Conservation (phyloP, 768 basidiomycete species). For the Boletus speciosus region DNA sequence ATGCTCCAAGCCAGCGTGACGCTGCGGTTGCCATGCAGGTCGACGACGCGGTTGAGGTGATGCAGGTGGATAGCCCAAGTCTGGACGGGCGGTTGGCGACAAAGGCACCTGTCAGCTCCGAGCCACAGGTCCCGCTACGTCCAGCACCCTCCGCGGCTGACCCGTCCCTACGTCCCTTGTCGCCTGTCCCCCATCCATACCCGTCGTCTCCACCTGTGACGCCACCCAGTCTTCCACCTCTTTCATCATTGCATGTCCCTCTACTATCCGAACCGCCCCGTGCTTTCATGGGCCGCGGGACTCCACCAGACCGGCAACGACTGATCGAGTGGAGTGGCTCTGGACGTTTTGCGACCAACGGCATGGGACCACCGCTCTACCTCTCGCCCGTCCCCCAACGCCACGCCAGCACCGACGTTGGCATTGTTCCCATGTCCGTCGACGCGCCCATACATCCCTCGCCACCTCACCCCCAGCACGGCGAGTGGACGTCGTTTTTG, state of each 20-base stretch:
- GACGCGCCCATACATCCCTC: constrained; percentile 9
- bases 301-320: constrained; percentile 30
- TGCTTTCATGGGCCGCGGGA: constrained; percentile 35
- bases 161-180: constrained; percentile 1
- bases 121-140: neutral
- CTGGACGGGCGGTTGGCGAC: neutral
- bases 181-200: constrained; percentile 2
- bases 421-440: constrained; percentile 22
- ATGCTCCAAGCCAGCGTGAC: neutral
- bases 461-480: constrained; percentile 7
- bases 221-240: constrained; percentile 17
- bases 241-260: constrained; percentile 32
- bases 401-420: constrained; percentile 7
- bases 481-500: constrained; percentile 33
- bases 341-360: constrained; percentile 13
- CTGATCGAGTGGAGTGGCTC: constrained; percentile 29
- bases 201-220: constrained; percentile 5
- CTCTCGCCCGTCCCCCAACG: constrained; percentile 26
- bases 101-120: neutral
- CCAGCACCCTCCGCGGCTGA: neutral
- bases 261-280: constrained; percentile 31
- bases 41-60: neutral
- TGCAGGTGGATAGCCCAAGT: neutral
- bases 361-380: constrained; percentile 25
- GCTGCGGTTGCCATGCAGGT: constrained; percentile 2